Conservation (phyloP, 2,329 filamentous ascomycete genomes). For the Beauveria asiatica region DNA sequence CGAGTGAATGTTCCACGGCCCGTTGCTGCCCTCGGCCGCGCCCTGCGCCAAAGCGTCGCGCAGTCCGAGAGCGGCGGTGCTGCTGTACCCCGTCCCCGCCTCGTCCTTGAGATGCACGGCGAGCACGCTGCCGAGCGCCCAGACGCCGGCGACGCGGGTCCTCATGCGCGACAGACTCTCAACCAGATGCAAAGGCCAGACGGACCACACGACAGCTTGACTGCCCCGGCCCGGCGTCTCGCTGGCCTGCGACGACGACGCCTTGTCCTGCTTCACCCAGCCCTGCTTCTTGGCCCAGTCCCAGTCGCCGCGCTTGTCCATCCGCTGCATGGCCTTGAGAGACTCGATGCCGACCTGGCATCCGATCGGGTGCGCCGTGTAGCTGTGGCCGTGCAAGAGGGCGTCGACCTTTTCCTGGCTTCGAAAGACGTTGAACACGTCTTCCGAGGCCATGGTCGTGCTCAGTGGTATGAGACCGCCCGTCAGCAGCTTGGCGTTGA, state of each 20-base stretch:
- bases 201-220: slow-evolving; percentile 51
- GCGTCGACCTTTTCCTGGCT: slow-evolving; percentile 70
- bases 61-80: slow-evolving; percentile 35
- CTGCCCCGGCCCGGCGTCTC: background rate
- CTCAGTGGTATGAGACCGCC: slow-evolving; percentile 72
- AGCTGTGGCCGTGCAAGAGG: slow-evolving; percentile 75
- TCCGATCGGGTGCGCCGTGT: slow-evolving; percentile 75
- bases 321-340: slow-evolving; percentile 47
- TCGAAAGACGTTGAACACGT: slow-evolving; percentile 63
- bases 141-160: slow-evolving; percentile 51
- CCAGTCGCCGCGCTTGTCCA: slow-evolving; percentile 53
- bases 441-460: slow-evolving; percentile 64
- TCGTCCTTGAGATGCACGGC: slow-evolving; percentile 48
- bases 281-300: slow-evolving; percentile 43
- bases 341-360: slow-evolving; percentile 69
- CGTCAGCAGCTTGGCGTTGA: slow-evolving; percentile 77
- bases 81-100: slow-evolving; percentile 37
- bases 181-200: slow-evolving; percentile 58
- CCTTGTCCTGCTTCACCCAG: slow-evolving; percentile 14
- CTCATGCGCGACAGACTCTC: slow-evolving; percentile 45
- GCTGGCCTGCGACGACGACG: background rate
- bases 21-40: slow-evolving; percentile 19
- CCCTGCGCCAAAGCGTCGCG: slow-evolving; percentile 28
- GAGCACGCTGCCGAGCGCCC: slow-evolving; percentile 67
- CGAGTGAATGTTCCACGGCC: slow-evolving; percentile 42